Percentiles rank a stretch among this genome's conserved stretches.
Conservation (phyloP, 2,329 filamentous ascomycete species). For the Neofusicoccum ribis region DNA sequence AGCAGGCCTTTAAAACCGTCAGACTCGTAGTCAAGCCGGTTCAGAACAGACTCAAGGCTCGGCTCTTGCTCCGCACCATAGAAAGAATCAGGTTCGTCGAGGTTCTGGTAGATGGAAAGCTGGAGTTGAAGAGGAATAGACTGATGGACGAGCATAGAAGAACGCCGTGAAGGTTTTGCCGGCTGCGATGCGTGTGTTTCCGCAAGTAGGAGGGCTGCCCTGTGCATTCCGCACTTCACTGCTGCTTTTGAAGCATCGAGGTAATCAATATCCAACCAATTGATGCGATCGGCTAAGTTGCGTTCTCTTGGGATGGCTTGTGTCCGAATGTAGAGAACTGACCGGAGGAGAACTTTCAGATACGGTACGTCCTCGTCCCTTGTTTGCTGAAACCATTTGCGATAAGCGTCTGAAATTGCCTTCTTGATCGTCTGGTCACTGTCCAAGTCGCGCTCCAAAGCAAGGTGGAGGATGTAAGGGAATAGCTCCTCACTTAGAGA, state of each 20-base stretch:
- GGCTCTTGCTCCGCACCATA: constrained; percentile 84
- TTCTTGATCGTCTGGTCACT: constrained; percentile 58
- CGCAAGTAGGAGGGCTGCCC: constrained; percentile 79
- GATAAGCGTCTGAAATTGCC: constrained; percentile 64
- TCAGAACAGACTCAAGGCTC: constrained; percentile 74
- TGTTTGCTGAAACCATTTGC: constrained; percentile 60
- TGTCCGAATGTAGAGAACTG: constrained; percentile 83
- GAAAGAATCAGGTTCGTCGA: constrained; percentile 94
- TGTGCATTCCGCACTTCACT: constrained; percentile 77
- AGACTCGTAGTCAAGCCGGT: constrained; percentile 83
- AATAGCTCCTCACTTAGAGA: constrained; percentile 73
- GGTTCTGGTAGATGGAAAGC: constrained; percentile 81
- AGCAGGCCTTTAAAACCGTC: constrained; percentile 84
- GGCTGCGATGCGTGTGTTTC: constrained; percentile 67
- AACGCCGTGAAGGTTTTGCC: constrained; percentile 59
- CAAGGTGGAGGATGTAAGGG: constrained; percentile 81
- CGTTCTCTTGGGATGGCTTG: constrained; percentile 73
- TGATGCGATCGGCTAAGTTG: constrained; percentile 74
- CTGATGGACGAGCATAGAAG: constrained; percentile 52
- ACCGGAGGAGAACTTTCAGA: constrained; percentile 71
- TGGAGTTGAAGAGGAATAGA: constrained; percentile 64
- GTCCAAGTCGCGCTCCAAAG: constrained; percentile 69
- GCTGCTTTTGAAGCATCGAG: constrained; percentile 70
- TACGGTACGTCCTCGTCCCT: constrained; percentile 57
- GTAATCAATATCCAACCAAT: constrained; percentile 86